Evolutionary conservation across 352 stramenopile species (phyloP).

Genomic region (Pythium rhizo-oryzae): DNA sequence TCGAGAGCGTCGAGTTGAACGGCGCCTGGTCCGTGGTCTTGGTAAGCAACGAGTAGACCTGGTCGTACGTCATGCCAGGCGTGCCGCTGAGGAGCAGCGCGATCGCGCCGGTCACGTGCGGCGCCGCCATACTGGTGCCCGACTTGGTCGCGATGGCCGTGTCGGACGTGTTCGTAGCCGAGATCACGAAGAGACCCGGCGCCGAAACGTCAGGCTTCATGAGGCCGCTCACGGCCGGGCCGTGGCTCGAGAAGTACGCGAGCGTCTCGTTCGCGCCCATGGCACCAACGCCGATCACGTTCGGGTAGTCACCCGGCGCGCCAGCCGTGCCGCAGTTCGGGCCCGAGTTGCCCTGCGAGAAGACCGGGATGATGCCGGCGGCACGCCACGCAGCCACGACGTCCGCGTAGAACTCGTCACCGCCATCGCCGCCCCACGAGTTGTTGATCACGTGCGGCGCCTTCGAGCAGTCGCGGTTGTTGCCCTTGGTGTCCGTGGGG

Average conservation of each 20-base stretch:
- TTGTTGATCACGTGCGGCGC: constrained; percentile 45
- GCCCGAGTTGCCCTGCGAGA: constrained; percentile 37
- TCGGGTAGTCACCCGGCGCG: constrained; percentile 32
- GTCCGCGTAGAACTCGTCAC: constrained; percentile 14
- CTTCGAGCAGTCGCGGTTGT: constrained; percentile 41
- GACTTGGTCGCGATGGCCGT: constrained; percentile 22
- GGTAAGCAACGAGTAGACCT: constrained; percentile 15
- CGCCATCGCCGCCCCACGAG: constrained; percentile 30
- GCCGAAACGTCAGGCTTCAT: constrained; percentile 40
- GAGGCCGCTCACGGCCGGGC: constrained; percentile 18
- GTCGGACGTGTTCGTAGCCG: constrained; percentile 20
- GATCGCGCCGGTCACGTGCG: constrained; percentile 35
- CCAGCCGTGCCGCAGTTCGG: constrained; percentile 29
- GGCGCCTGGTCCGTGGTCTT: constrained; percentile 25
- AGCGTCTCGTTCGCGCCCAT: constrained; percentile 31
- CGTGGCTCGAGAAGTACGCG: constrained; percentile 32
- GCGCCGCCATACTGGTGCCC: constrained; percentile 38
- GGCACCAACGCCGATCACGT: constrained; percentile 37
- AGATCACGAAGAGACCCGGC: constrained; percentile 29
- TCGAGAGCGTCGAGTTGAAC: constrained; percentile 11
- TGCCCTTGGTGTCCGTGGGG: constrained; percentile 26
- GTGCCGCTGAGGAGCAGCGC: constrained; percentile 29
- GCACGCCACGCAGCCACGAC: constrained; percentile 28
- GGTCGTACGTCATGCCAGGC: constrained; percentile 28
- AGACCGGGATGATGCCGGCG: constrained; percentile 39